Conservation (phyloP, 768 basidiomycete species). For the Boletus eberwhitei region DNA sequence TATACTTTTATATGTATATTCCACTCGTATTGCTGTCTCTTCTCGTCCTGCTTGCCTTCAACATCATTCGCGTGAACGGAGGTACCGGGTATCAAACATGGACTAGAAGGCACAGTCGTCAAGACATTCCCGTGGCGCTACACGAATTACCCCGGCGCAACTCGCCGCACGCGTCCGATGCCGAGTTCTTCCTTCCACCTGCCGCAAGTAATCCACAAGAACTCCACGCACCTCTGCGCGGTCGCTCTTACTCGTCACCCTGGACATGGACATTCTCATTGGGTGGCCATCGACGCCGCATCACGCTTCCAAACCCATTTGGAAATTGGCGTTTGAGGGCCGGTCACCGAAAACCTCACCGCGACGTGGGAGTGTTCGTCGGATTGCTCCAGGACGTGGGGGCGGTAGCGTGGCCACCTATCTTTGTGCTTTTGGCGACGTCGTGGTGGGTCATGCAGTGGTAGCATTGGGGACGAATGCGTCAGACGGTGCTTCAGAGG, state of each 20-base stretch:
- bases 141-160: constrained; percentile 10
- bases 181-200: constrained; percentile 16
- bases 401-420: constrained; percentile 37
- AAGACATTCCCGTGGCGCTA: constrained; percentile 4
- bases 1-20: constrained; percentile 71
- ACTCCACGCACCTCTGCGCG: constrained; percentile 1
- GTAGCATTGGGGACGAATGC: constrained; percentile 5
- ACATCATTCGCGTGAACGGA: constrained; percentile 16
- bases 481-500: neutral
- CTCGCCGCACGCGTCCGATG: constrained; percentile 1
- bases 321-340: constrained; percentile 5
- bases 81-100: constrained; percentile 3
- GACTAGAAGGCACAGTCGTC: constrained; percentile 8
- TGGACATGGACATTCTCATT: constrained; percentile 28
- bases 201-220: constrained; percentile 16
- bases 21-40: constrained; percentile 66
- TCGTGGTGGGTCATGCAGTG: constrained; percentile 35
- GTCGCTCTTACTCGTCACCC: constrained; percentile 11
- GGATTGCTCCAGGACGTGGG: constrained; percentile 32
- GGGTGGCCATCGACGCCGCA: constrained; percentile 22
- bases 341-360: constrained; percentile 9
- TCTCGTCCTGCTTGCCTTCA: constrained; percentile 37
- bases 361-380: constrained; percentile 25
- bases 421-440: constrained; percentile 29
- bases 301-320: constrained; percentile 22